Base-by-base conservation (phyloP, 805 yeast genomes). In the Barnettozyma salicaria region DNA sequence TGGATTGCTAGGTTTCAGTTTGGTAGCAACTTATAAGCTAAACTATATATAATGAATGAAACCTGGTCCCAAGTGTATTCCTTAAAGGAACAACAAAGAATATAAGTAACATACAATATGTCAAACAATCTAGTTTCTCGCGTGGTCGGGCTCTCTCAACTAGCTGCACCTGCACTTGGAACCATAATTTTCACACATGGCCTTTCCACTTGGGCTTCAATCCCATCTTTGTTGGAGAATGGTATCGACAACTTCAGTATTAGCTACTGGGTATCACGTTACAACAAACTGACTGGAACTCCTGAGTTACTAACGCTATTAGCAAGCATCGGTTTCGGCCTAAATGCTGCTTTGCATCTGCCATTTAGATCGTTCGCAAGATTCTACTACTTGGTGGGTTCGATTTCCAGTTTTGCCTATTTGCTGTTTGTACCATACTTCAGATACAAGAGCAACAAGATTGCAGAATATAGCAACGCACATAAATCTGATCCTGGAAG, bases 321-420 rank as follows among this genome's bases (percentile, higher is more conserved):
- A n/a, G 43, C 41, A 7, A 35, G 46, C 12, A 30, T 45, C 14
- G 44, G 37, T 6, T 40, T 42, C 20, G 50, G 53, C 14, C 19
- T 44, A 25, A 20, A 40, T 23, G 30, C 42, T 12, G 50, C 45
- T 11, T 11, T 29, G 4, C 26, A 34, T 10, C 31, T 47, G 7
- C 48, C 49, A 18, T 38, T 40, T 19, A 37, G 34, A 1, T 45
- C 48, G 7, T 34, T 36, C 33, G 38, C 47, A 3, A 39, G 47
- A 33, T 44, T 45, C 22, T 49, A 43, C 37, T 49, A 42, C 37
- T 37, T 43, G 29, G 11, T 42, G 19, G 53, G 53, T 12, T 26
- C 41, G 4, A 26, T 42, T 13, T 35, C 44, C 24, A 40, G 41
- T 6, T 22, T 43, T 8, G 38, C 36, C 4, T 43, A 37, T 11